Base-by-base conservation (phyloP, 192 early-diverging fungal genomes). In the Phycomyces blakesleeanus region DNA sequence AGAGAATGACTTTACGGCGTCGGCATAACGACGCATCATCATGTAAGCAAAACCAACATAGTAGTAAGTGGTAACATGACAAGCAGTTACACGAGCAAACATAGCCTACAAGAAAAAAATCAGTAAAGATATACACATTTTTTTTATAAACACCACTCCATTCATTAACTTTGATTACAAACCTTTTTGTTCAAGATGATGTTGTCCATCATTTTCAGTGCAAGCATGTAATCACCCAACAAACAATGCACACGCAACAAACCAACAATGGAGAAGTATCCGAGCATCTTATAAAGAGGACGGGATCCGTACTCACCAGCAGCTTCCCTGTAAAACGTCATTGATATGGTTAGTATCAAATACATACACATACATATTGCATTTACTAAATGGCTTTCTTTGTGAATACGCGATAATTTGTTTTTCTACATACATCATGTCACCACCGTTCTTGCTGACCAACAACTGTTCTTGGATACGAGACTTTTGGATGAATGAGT, bases 21-120 rank as follows among this genome's bases (percentile, higher is more conserved):
- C 96, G 38, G 93, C 86, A 71, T 96, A 98, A 63, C 96, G 83
- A 52, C 93, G 81, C 93, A 96, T 92, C 96, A 98, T 98, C 91
- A 96, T 87, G 82, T 96, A 98, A 39, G 93, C 85, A 73, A 98
- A 96, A 42, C 93, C 96, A 27, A 96, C 91, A 77, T 96, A 96
- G 81, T 98, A 98, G 83, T 91, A 96, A 11, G 93, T 92, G 18
- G 94, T 95, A 38, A 98, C 93, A 69, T 98, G 93, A 81, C 95
- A 96, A 5, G 93, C 93, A 18, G 93, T 95, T 5, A 98, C 94
- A 40, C 96, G 85, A 21, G 94, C 89, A 79, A 94, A 96, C 60
- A 96, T 85, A 18, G 91, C 93, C 76, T 47, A 47, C 18, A 14
- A 47, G 3, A 12, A 3, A 2, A 47, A 6, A 6, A 65, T 51